Base-by-base conservation (phyloP, 208 protist species). In the Trypanosoma caninum region DNA sequence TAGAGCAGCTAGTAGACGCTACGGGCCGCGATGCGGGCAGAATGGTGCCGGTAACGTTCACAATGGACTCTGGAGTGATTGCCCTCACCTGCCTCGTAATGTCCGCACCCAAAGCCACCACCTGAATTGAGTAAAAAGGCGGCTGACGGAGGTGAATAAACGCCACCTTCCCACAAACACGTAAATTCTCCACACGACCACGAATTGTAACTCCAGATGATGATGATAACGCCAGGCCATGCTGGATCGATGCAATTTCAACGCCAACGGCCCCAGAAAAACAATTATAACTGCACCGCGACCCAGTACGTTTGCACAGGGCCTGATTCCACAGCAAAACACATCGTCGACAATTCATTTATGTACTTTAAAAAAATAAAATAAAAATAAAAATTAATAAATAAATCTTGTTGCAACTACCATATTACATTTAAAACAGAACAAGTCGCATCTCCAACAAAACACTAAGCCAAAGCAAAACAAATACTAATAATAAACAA, bases 131-230 rank as follows among this genome's bases (percentile, higher is more conserved):
- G 51, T 86, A 59, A 3, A 70, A 64, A 5, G 74, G 75, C 1
- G 85, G 85, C 54, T 93, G 82, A 20, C 87, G 87, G 11, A 93
- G 76, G 38, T 87, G 78, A 11, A 93, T 69, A 47, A 93, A 93
- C 31, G 61, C 63, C 7, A 91, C 34, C 35, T 72, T 71, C 48
- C 87, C 87, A 46, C 76, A 69, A 22, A 74, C 72, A 47, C 87
- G 83, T 6, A 40, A 41, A 5, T 63, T 52, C 69, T 87, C 82
- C 18, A 89, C 71, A 23, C 87, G 77, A 0, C 81, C 83, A 31
- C 87, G 83, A 14, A 92, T 62, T 7, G 41, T 59, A 13, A n/a
- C 34, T 10, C 1, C 27, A 37, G 47, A 14, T 48, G 22, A 22
- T 54, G 23, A 60, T 55, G 55, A 44, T 3, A 11, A 47, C 16